Base-by-base conservation (phyloP, 1,284 basidiomycete species). In the Dichomitus squalens region DNA sequence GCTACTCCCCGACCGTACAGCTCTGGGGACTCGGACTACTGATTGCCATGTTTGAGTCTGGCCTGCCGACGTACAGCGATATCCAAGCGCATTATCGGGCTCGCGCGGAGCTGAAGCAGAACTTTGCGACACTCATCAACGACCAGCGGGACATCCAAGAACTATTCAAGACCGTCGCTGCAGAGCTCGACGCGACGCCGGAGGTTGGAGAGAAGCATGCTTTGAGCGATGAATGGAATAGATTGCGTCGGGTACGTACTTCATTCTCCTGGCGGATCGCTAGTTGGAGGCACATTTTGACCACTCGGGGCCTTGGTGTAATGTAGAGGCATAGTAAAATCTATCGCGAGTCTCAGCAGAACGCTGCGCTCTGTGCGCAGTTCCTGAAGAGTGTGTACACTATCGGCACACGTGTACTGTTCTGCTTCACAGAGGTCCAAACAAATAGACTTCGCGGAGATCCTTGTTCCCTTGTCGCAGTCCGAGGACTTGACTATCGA, bases 111-210 rank as follows among this genome's bases (percentile, higher is more conserved):
- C 62, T 64, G 40, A 55, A 52, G 59, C 59, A 66, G 49, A 64
- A 63, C 39, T 70, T 70, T 43, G 49, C 60, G n/a, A 64, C 65
- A 34, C 55, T 70, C 16, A 55, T 57, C n/a, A 59, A 60, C 38
- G 67, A 70, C 59, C 68, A 70, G 52, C 61, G 64, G 40, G 66
- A 70, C 38, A 70, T 70, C 49, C 66, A 68, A 55, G 60, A 60
- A 39, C 63, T 70, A 33, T 70, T 70, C 60, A 53, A 60, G 49
- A 64, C 58, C 23, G 68, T 70, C 41, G 56, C 68, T 4, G 59
- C 59, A 5, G 57, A 68, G 52, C 61, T 70, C 34, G 68, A 67
- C 50, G 54, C 63, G 35, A 68, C 68, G 25, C 64, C 64, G n/a
- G 60, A 70, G 57, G 66, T 70, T 49, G 68, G 67, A 11, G 63